A percentile compares a stretch with the other conserved stretches of the same genome.
Conservation (phyloP, 2,329 filamentous ascomycete species). For the Stemphylium beticola region DNA sequence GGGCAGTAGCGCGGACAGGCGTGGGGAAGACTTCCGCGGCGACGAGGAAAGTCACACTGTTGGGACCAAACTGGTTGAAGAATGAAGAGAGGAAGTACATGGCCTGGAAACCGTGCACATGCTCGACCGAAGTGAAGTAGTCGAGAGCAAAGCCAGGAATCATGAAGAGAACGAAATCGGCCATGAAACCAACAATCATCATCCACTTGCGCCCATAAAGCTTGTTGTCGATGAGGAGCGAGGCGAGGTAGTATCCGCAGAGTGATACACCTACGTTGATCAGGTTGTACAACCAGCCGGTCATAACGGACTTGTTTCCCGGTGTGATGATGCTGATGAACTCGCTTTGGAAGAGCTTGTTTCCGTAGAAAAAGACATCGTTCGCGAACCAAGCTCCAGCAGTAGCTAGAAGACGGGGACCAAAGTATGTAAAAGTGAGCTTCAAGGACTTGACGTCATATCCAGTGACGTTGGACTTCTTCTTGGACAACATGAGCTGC, state of each 20-base stretch:
- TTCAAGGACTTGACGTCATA: slow-evolving; percentile 87
- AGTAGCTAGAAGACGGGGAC: slow-evolving; percentile 83
- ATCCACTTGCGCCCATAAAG: slow-evolving; percentile 95
- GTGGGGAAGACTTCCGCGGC: slow-evolving; percentile 97
- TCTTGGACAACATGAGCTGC: slow-evolving; percentile 82
- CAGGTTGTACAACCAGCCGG: slow-evolving; percentile 89
- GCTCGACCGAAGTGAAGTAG: slow-evolving; percentile 74
- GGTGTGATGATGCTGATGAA: slow-evolving; percentile 85
- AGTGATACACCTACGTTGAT: slow-evolving; percentile 89
- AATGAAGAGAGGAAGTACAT: slow-evolving; percentile 99
- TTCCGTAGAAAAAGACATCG: slow-evolving; percentile 98
- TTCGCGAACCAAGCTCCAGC: slow-evolving; percentile 93
- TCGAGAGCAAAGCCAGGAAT: slow-evolving; percentile 87
- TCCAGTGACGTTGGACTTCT: slow-evolving; percentile 83
- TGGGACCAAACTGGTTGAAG: slow-evolving; percentile 99
- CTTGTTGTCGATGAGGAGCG: slow-evolving; percentile 92
- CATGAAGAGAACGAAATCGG: slow-evolving; percentile 92
- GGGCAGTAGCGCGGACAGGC: slow-evolving; percentile 87
- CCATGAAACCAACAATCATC: slow-evolving; percentile 92
- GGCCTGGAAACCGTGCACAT: slow-evolving; percentile 89
- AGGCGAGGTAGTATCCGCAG: slow-evolving; percentile 87
- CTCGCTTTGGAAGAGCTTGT: slow-evolving; percentile 93
- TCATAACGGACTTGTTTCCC: slow-evolving; percentile 74
- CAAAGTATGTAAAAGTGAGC: slow-evolving; percentile 81
- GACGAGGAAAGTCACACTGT: slow-evolving; percentile 94